Conservation (phyloP, 768 basidiomycete genomes). For the Lentinula sp. region DNA sequence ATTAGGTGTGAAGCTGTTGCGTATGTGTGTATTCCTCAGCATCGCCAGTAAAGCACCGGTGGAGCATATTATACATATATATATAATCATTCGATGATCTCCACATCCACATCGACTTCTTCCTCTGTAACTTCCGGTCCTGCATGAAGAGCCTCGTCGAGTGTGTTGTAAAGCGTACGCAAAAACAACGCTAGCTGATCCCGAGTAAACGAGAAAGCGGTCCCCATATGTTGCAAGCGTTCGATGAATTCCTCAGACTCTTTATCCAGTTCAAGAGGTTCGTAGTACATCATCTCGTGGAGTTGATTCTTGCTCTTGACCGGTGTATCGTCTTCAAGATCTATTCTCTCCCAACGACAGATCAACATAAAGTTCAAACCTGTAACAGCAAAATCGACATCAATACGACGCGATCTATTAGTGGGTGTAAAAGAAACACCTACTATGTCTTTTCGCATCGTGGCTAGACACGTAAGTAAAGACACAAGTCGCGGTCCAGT, state of each 20-base stretch:
- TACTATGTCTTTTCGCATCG: constrained; percentile 27
- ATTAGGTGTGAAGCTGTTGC: too few relatives aligned
- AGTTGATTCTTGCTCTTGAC: constrained; percentile 32
- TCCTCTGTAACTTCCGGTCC: constrained; percentile 21
- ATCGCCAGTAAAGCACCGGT: too few relatives aligned
- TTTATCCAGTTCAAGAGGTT: constrained; percentile 58
- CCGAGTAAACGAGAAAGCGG: constrained; percentile 62
- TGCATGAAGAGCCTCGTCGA: constrained; percentile 29
- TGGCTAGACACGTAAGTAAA: constrained; percentile 47
- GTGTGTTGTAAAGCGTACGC: constrained; percentile 48
- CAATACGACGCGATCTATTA: constrained; percentile 6
- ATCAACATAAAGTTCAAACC: constrained; percentile 58
- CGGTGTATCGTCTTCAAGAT: constrained; percentile 21
- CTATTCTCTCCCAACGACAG: constrained; percentile 34
- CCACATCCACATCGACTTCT: constrained; percentile 10
- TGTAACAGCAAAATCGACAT: constrained; percentile 17
- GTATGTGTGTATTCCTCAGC: too few relatives aligned
- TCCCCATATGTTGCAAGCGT: constrained; percentile 54
- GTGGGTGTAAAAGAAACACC: constrained; percentile 8
- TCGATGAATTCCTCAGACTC: constrained; percentile 52
- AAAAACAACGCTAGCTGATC: constrained; percentile 66
- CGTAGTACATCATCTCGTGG: constrained; percentile 49
- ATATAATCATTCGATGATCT: background rate
- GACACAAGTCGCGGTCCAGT: constrained; percentile 60
- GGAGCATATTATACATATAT: background rate